These are phyloP conservation scores for Leccinum pachyderme DNA, from an alignment of 1,284 basidiomycete species.

Conservation along the genomic window DNA sequence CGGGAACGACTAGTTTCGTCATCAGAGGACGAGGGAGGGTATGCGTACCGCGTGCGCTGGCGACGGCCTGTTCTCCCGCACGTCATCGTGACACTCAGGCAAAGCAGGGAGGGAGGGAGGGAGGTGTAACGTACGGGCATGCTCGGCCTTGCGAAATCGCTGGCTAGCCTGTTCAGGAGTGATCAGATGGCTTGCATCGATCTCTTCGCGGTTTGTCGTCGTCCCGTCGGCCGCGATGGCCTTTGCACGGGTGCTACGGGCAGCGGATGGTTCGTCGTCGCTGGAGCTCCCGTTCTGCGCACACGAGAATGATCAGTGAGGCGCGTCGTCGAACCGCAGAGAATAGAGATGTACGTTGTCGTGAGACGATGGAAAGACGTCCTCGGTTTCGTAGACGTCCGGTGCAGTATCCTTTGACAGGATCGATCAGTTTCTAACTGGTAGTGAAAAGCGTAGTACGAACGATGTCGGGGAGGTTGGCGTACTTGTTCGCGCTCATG, in stretches of 20 bases:
- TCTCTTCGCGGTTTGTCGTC: constrained; percentile 41
- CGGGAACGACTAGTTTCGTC: constrained; percentile 27
- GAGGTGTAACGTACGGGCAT: constrained; percentile 42
- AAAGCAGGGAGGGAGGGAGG: background rate
- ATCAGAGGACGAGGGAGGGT: constrained; percentile 56
- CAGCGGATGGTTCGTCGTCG: constrained; percentile 57
- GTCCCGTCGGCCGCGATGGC: constrained; percentile 21
- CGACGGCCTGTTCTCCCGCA: constrained; percentile 42
- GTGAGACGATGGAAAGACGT: constrained; percentile 57
- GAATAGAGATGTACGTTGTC: too few species aligned
- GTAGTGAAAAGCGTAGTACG: constrained; percentile 26
- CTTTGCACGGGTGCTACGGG: constrained; percentile 34
- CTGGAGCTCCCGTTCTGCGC: constrained; percentile 58
- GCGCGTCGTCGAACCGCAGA: background rate
- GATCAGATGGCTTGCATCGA: constrained; percentile 50
- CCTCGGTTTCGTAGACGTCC: constrained; percentile 91
- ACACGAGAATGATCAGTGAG: constrained; percentile 4
- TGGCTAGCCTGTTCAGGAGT: constrained; percentile 60
- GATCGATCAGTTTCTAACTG: constrained; percentile 13
- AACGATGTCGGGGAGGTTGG: constrained; percentile 88
- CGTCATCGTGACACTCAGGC: background rate
- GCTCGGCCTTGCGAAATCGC: constrained; percentile 68
- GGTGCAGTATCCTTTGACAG: constrained; percentile 76
- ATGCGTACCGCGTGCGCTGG: constrained; percentile 56
- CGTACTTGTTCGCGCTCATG: constrained; percentile 81